Percentiles rank a stretch among this genome's conserved stretches.
phyloP scores from a whole-genome alignment of 768 basidiomycete species.

The Xerocomellus amylosporus region DNA sequence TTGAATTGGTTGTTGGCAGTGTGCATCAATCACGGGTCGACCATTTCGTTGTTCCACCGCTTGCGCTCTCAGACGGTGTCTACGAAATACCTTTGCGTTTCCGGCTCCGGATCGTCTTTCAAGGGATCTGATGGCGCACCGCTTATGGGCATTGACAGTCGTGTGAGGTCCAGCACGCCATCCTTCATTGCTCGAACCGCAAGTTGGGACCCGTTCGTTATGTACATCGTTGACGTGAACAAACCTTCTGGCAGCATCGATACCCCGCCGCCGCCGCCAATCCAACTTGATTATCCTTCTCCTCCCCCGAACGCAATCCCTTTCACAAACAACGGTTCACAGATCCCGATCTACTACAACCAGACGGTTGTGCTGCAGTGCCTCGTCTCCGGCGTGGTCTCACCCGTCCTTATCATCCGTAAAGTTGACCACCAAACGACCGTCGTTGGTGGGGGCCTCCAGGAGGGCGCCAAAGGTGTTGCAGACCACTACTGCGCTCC shows the following conservation, averaged over 20 bases:
- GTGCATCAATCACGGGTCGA: slow-evolving; percentile 93
- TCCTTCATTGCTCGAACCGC: slow-evolving; percentile 89
- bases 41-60: slow-evolving; percentile 95
- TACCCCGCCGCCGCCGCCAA: slow-evolving; percentile 75
- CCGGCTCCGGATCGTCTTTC: slow-evolving; percentile 89
- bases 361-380: slow-evolving; percentile 95
- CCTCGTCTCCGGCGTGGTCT: slow-evolving; percentile 88
- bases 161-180: slow-evolving; percentile 66
- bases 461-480: slow-evolving; percentile 82
- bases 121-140: slow-evolving; percentile 91
- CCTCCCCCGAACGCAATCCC: slow-evolving; percentile 89
- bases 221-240: slow-evolving; percentile 95
- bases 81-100: slow-evolving; percentile 93
- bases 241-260: slow-evolving; percentile 77
- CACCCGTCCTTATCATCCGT: slow-evolving; percentile 89
- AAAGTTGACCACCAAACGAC: slow-evolving; percentile 90
- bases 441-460: slow-evolving; percentile 86
- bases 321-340: slow-evolving; percentile 77
- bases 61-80: slow-evolving; percentile 92
- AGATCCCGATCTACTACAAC: slow-evolving; percentile 94
- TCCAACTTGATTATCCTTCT: slow-evolving; percentile 85
- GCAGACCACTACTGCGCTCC: slow-evolving; percentile 79
- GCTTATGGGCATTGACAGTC: slow-evolving; percentile 75
- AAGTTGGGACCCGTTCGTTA: slow-evolving; percentile 93
- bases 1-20: slow-evolving; percentile 46